Conservation (phyloP, 306 rosid species). For the Corylus heterophylla region DNA sequence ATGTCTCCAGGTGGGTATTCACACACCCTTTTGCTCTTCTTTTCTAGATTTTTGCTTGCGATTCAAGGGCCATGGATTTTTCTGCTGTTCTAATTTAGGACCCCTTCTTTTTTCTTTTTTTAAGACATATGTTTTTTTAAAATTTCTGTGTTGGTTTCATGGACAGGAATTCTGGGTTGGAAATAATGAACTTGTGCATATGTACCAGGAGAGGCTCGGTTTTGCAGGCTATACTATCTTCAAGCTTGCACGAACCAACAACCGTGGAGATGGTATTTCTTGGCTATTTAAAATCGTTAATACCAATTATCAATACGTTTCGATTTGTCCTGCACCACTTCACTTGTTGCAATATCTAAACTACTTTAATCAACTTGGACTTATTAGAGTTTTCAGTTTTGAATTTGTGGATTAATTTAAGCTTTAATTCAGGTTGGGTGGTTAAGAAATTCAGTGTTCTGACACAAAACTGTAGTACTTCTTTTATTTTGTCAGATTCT, state of each 20-base stretch:
- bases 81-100: slow-evolving; percentile 3
- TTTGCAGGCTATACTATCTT: slow-evolving; percentile 75
- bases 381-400: not conserved
- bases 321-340: slow-evolving; percentile 1
- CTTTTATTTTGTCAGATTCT: not conserved
- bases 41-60: not conserved
- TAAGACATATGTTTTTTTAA: too few species aligned
- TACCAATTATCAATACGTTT: slow-evolving; percentile 1
- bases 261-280: slow-evolving; percentile 86
- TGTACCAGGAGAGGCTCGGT: slow-evolving; percentile 73
- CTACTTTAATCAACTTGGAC: not conserved
- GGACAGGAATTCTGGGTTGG: slow-evolving; percentile 95
- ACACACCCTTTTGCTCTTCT: slow-evolving; percentile 17
- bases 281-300: not conserved
- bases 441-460: not conserved
- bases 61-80: not conserved
- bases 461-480: not conserved
- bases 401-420: not conserved
- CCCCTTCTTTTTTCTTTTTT: not conserved
- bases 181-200: slow-evolving; percentile 78
- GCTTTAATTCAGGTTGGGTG: not conserved
- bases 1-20: slow-evolving; percentile 71
- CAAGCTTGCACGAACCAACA: slow-evolving; percentile 85
- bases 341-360: not conserved
- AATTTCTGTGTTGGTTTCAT: slow-evolving; percentile 15